Base-by-base conservation (phyloP, 1,284 basidiomycete genomes). In the Heterobasidion parviporum region DNA sequence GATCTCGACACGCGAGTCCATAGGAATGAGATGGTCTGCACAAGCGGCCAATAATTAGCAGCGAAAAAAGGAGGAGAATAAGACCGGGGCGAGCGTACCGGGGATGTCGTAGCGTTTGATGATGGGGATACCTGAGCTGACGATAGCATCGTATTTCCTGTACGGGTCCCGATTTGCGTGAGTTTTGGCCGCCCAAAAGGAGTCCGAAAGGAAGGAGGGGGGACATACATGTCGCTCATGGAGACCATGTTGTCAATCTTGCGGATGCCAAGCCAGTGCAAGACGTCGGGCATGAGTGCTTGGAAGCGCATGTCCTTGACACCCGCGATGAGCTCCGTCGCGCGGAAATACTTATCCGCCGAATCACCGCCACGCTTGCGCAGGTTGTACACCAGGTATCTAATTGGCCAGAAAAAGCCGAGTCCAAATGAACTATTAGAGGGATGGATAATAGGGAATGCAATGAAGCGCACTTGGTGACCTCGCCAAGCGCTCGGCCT, bases 221-320 rank as follows among this genome's bases (percentile, higher is more conserved):
- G 62, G 34, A 69, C 77, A 60, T 62, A 85, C 88, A 93, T 90
- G 67, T 93, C 89, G 62, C 87, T 89, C 95, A 98, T 97, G 26
- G 86, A 90, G 54, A 96, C 85, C 84, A 97, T 85, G 68, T 87
- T 87, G 70, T 92, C 85, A 56, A 97, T 86, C 76, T 92, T 91
- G 69, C 70, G 85, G 67, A 96, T 89, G 0, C 94, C 94, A n/a
- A 96, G 72, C 90, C 92, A 96, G 70, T 94, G 92, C 52, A 98
- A 74, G 2, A 97, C 87, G 68, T 98, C 95, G 2, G 95, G 95
- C 94, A 98, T 97, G 58, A 98, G 77, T 1, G 89, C 92, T 69
- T 96, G 93, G 83, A 95, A 94, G 20, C 94, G 81, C 86, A 94
- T 93, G 67, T 96, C 94, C 73, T 96, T 96, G 54, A 97, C 93